Base-by-base conservation (phyloP, 495 filamentous ascomycete species). In the Penicillium bialowiezense region DNA sequence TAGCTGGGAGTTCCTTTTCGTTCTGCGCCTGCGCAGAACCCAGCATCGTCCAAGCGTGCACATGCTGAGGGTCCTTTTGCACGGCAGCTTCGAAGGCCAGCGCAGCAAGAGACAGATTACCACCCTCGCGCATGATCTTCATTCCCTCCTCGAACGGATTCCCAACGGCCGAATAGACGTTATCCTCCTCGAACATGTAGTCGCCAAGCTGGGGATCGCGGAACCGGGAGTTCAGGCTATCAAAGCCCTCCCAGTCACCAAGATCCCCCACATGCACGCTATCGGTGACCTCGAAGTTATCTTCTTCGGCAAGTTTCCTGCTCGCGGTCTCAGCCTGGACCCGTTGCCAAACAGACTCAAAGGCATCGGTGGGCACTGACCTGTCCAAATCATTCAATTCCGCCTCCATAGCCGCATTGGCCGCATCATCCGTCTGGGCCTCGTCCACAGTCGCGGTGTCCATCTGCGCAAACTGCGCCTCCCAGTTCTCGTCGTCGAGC, bases 1-100 rank as follows among this genome's bases (percentile, higher is more conserved):
- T 97, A n/a, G 95, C 95, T 5, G 93, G 93, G 3, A 89, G 81
- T 63, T 98, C 93, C 69, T 98, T 98, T 62, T 98, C 93, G 68
- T 98, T 98, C 68, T 97, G 93, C 4, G 95, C 95, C 69, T 98
- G 93, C 21, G 90, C 87, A 42, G 82, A 80, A 52, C 93, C 95
- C 32, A 98, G 82, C 60, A 89, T 84, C 8, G 88, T 87, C 93
- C 95, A 98, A 0, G 93, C 93, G 20, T 92, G 88, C 28, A 91
- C 80, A 68, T 97, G 91, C 39, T 87, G 74, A 0, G 89, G 81
- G 51, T 96, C 82, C 70, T 90, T 89, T 64, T 96, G 90, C 2
- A 91, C 90, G 1, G 93, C 95, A 14, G 93, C 89, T 69, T 98
- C 93, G 55, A 98, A 98, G n/a, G 95, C 93, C 19, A 98, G 77